Conservation (phyloP, 257 asterid species). For the Voacanga thouarsii region DNA sequence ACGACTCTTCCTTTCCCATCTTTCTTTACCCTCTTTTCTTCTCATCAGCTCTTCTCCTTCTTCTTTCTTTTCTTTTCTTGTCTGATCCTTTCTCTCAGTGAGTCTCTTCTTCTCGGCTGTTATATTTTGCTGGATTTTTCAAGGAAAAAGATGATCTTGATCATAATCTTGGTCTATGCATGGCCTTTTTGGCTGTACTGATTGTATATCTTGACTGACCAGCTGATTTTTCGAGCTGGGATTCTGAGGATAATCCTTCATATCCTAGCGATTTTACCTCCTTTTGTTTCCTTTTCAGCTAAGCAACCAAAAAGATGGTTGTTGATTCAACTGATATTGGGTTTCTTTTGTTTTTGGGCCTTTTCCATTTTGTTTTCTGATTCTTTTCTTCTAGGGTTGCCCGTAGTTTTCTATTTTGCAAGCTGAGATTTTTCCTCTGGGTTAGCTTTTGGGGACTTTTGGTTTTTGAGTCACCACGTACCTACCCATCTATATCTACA, state of each 20-base stretch:
- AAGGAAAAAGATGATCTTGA: neutral
- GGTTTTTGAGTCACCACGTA: neutral
- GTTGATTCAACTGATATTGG: neutral
- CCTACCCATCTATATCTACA: conserved; percentile 12
- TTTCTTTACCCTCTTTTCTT: neutral
- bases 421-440: neutral
- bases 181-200: neutral
- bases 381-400: conserved; percentile 4
- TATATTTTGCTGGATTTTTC: neutral
- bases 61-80: neutral
- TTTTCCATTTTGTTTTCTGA: neutral
- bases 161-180: conserved; percentile 3
- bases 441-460: neutral
- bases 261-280: neutral
- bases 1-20: conserved; percentile 25
- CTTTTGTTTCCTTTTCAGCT: conserved; percentile 18
- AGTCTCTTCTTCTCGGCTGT: neutral
- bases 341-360: neutral
- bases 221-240: conserved; percentile 25
- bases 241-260: conserved; percentile 1
- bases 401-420: neutral
- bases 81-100: no score
- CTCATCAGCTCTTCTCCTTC: conserved; percentile 1
- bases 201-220: neutral
- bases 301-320: neutral